Evolutionary conservation across 139 green algal genomes (phyloP), one percentile per base, ranked within the genome.

Genomic region (Chlorella sp.): DNA sequence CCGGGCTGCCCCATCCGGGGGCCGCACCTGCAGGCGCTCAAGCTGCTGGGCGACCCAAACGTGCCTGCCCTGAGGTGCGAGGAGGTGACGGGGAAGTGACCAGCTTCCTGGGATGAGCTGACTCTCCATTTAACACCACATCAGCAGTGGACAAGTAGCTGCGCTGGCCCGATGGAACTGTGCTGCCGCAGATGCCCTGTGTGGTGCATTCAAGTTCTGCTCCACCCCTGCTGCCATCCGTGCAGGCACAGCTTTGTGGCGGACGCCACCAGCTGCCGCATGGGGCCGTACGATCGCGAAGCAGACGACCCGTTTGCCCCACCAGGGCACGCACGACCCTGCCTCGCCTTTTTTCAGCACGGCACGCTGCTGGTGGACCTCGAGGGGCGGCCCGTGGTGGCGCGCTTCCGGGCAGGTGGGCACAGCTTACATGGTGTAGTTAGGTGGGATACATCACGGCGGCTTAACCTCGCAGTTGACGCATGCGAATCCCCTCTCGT

Each of bases 261-360:
- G 43, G 79, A 84, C 40, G 79, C 79, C n/a, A 26, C 43, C n/a
- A 75, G 79, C 64, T 84, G 79, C 64, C 62, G 44, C 7, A 22
- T 84, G 44, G 79, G 79, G 9, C 43, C 64, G 9, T 84, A 84
- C 79, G 40, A 51, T 8, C 64, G 43, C 0, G 32, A 48, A 20
- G 41, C 76, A 22, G 78, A 84, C 58, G 78, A 84, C 62, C 77
- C 77, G 1, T 83, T 73, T 72, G 76, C 76, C 28, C 60, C 77
- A 7, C 30, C 32, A 30, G 62, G 41, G 30, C 32, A 46, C 11
- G 58, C 60, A 2, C 78, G 78, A 7, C 78, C 78, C 62, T 54
- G 68, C 54, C 62, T 84, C 3, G 34, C 62, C 3, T 84, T 84
- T n/a, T 75, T 28, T 3, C 30, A 44, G 41, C 43, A 14, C 0